These are phyloP conservation scores for Phialophora chinensis DNA, from an alignment of 2,329 filamentous ascomycete genomes.

Conservation along the genomic window DNA sequence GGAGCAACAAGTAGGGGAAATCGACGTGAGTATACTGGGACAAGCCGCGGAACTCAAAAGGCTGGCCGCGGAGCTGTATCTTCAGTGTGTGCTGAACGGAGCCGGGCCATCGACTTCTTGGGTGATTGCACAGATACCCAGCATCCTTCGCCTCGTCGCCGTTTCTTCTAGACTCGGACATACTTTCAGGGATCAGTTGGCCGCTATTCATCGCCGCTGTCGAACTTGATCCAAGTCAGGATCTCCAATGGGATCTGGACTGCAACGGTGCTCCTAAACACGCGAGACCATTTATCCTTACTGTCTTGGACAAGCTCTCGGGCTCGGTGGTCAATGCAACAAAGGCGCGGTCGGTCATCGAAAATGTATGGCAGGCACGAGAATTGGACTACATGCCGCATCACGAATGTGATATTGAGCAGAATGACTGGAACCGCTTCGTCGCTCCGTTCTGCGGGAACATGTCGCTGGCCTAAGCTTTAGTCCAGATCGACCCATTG, in stretches of 20 bases:
- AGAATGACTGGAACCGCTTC: conserved; percentile 27
- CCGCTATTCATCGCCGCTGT: conserved; percentile 26
- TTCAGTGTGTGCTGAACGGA: conserved; percentile 54
- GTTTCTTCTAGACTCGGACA: conserved; percentile 7
- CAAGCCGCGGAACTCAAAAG: conserved; percentile 52
- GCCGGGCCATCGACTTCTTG: conserved; percentile 49
- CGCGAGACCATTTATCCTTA: conserved; percentile 50
- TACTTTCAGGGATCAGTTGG: conserved; percentile 23
- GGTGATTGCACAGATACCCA: conserved; percentile 16
- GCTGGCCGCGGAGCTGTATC: conserved; percentile 52
- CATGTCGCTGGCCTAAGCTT: conserved; percentile 25
- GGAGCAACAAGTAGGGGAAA: conserved; percentile 44
- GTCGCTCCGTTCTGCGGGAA: conserved; percentile 29
- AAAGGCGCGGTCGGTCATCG: conserved; percentile 54
- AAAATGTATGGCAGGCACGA: conserved; percentile 55
- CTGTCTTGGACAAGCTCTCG: conserved; percentile 49
- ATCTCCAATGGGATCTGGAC: conserved; percentile 45
- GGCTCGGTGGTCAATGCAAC: conserved; percentile 54
- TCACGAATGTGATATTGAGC: neutral
- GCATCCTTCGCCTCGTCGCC: conserved; percentile 12
- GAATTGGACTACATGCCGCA: conserved; percentile 41
- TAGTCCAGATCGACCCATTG: neutral
- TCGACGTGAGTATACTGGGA: conserved; percentile 44
- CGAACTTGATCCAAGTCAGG: conserved; percentile 38
- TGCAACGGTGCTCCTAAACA: conserved; percentile 38